Conservation (phyloP, 2,329 filamentous ascomycete genomes). For the Nemania bipapillata region DNA sequence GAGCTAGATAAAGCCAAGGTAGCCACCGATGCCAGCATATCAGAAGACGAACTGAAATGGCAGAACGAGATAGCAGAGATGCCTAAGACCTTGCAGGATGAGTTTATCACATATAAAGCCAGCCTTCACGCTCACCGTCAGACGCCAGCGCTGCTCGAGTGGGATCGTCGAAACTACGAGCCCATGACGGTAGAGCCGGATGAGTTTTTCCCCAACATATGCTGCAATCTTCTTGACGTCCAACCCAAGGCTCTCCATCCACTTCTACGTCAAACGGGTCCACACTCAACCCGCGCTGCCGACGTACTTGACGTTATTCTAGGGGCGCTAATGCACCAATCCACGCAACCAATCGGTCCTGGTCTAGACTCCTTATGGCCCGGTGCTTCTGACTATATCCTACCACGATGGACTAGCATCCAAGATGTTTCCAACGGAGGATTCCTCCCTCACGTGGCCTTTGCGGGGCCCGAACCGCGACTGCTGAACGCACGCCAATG, state of each 20-base stretch:
- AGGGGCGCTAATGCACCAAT: slow-evolving; percentile 53
- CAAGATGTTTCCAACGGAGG: slow-evolving; percentile 62
- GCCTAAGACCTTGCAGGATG: slow-evolving; percentile 40
- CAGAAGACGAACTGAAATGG: slow-evolving; percentile 51
- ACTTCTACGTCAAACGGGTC: slow-evolving; percentile 60
- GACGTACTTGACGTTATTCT: slow-evolving; percentile 67
- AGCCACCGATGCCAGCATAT: slow-evolving; percentile 45
- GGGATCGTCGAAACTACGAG: slow-evolving; percentile 77
- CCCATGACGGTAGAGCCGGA: slow-evolving; percentile 67
- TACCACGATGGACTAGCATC: slow-evolving; percentile 61
- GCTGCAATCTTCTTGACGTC: slow-evolving; percentile 72
- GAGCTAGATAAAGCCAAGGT: slow-evolving; percentile 30
- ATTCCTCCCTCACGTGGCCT: slow-evolving; percentile 50
- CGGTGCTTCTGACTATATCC: slow-evolving; percentile 67
- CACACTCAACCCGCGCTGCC: slow-evolving; percentile 55
- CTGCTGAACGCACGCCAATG: slow-evolving; percentile 66
- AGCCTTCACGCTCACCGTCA: slow-evolving; percentile 64
- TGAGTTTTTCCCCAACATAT: slow-evolving; percentile 75
- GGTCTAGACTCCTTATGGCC: slow-evolving; percentile 66
- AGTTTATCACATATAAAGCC: slow-evolving; percentile 60
- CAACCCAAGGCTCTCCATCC: slow-evolving; percentile 67
- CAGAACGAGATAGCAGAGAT: slow-evolving; percentile 49
- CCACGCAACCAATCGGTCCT: slow-evolving; percentile 54
- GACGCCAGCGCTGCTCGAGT: slow-evolving; percentile 66
- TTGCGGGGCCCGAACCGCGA: slow-evolving; percentile 59